These are phyloP conservation scores for Niveomyces coronatus DNA, from an alignment of 2,329 filamentous ascomycete genomes.

Conservation along the genomic window DNA sequence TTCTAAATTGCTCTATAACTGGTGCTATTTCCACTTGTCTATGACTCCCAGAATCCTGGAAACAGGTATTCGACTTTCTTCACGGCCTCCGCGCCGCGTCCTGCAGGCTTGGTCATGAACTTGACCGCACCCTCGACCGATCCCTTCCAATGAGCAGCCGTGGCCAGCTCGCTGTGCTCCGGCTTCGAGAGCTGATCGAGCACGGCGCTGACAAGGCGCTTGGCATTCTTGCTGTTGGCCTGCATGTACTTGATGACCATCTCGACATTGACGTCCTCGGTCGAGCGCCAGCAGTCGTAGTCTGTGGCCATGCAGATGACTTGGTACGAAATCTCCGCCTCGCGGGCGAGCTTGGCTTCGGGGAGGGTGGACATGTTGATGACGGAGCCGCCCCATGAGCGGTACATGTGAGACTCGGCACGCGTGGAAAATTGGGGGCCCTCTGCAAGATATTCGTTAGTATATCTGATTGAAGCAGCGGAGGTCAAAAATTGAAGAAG, in stretches of 20 bases:
- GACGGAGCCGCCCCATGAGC: conserved; percentile 81
- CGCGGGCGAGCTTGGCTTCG: conserved; percentile 89
- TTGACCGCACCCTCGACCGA: conserved; percentile 66
- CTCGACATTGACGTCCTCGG: conserved; percentile 79
- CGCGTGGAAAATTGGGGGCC: conserved; percentile 97
- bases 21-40: too few relatives aligned
- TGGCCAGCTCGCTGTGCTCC: conserved; percentile 64
- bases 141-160: conserved; percentile 73
- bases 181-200: conserved; percentile 74
- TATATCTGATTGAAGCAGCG: too few relatives aligned
- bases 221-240: conserved; percentile 81
- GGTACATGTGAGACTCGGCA: conserved; percentile 92
- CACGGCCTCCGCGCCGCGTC: conserved; percentile 62
- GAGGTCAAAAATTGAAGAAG: too few relatives aligned
- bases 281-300: conserved; percentile 94
- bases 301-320: conserved; percentile 99
- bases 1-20: too few relatives aligned
- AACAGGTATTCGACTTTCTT: conserved; percentile 81
- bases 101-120: conserved; percentile 71
- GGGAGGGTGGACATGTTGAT: conserved; percentile 98
- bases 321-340: conserved; percentile 94
- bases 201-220: conserved; percentile 73
- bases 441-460: conserved; percentile 51
- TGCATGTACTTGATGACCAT: conserved; percentile 98
- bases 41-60: conserved; percentile 59